Evolutionary conservation across 1,284 basidiomycete genomes (phyloP).

Genomic region (Exsudoporus floridanus): DNA sequence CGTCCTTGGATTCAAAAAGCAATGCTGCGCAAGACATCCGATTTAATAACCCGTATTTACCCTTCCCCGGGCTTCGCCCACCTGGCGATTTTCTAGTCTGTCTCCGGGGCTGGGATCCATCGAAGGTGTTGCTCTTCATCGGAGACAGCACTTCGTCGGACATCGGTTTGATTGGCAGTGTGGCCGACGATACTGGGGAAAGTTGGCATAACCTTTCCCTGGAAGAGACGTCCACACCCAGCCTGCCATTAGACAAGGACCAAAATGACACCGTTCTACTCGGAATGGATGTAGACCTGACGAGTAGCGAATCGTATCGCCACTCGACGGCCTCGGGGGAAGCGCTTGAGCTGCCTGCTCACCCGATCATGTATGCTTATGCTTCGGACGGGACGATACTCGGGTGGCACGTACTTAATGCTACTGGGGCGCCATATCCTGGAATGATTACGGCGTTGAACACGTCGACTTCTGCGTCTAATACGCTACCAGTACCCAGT

Average conservation of each 20-base stretch:
- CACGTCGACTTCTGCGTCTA: constrained; percentile 1
- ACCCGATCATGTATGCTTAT: constrained; percentile 75
- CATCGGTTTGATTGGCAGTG: constrained; percentile 65
- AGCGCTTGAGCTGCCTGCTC: constrained; percentile 48
- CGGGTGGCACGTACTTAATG: constrained; percentile 73
- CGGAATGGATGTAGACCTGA: constrained; percentile 69
- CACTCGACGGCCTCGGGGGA: constrained; percentile 48
- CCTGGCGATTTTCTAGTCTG: constrained; percentile 55
- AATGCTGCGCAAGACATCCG: constrained; percentile 49
- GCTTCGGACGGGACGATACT: constrained; percentile 79
- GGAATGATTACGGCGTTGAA: constrained; percentile 45
- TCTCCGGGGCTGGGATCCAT: constrained; percentile 66
- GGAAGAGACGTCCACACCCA: constrained; percentile 70
- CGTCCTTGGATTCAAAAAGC: constrained; percentile 60
- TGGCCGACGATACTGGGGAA: constrained; percentile 41
- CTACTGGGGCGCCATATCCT: constrained; percentile 49
- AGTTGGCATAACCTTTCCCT: constrained; percentile 70
- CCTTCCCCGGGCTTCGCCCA: constrained; percentile 50
- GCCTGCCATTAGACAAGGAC: constrained; percentile 69
- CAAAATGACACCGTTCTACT: constrained; percentile 72
- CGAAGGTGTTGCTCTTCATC: constrained; percentile 62
- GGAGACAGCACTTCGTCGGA: constrained; percentile 77
- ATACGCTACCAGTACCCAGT: constrained; percentile 13
- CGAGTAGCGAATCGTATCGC: constrained; percentile 45
- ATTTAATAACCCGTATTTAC: constrained; percentile 53